Evolutionary conservation across 805 yeast species (phyloP).

Genomic region (Candida tallmaniae): DNA sequence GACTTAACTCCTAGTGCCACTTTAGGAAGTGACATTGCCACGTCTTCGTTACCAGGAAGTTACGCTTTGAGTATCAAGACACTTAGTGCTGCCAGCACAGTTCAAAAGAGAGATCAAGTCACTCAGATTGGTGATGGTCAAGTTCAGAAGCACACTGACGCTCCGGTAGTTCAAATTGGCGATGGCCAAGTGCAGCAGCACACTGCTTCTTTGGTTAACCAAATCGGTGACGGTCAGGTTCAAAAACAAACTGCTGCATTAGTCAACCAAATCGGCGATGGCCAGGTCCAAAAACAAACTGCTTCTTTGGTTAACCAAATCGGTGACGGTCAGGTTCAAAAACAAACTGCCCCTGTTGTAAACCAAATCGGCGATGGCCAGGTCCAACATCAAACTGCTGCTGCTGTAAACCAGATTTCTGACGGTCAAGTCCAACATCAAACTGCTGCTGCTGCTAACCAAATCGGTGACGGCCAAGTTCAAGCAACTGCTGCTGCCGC

Average conservation of each 20-base stretch:
- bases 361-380: constrained; percentile 34
- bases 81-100: constrained; percentile 13
- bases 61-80: constrained; percentile 30
- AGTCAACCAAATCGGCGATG: constrained; percentile 38
- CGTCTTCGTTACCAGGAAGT: constrained; percentile 24
- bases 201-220: constrained; percentile 6
- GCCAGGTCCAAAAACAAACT: constrained; percentile 43
- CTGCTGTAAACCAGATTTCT: constrained; percentile 28
- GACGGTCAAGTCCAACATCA: constrained; percentile 30
- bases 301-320: constrained; percentile 28
- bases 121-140: constrained; percentile 24
- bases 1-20: constrained; percentile 28
- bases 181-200: constrained; percentile 33
- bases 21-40: constrained; percentile 17
- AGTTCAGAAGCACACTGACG: constrained; percentile 47
- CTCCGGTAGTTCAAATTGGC: constrained; percentile 23
- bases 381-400: constrained; percentile 39
- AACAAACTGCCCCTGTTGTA: constrained; percentile 37
- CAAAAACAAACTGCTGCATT: constrained; percentile 41
- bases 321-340: constrained; percentile 44
- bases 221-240: constrained; percentile 39
- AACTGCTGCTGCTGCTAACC: constrained; percentile 20
- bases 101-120: constrained; percentile 3
- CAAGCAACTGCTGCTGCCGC: constrained; percentile 21
- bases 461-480: constrained; percentile 29